Evolutionary conservation across 1,284 basidiomycete genomes (phyloP).

Genomic region (Phellopilus nigrolimitatus): DNA sequence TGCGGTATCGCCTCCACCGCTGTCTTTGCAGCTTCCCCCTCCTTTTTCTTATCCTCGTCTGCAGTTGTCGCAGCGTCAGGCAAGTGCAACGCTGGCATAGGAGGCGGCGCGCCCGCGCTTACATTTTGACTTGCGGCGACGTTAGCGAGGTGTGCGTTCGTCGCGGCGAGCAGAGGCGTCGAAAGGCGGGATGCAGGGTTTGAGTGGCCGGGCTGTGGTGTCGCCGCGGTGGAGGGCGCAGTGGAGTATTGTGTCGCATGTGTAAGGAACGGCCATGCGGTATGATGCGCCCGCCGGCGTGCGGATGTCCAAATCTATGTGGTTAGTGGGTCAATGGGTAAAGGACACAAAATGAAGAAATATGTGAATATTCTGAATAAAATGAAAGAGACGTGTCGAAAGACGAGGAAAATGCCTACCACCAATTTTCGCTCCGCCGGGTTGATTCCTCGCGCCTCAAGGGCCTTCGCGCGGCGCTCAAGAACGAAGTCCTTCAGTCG

Average conservation of each 20-base stretch:
- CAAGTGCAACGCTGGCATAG: constrained; percentile 4
- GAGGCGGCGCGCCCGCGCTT: background rate
- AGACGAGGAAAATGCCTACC: constrained; percentile 41
- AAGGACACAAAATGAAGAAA: background rate
- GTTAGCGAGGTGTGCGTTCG: too few relatives aligned
- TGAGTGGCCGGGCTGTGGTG: constrained; percentile 16
- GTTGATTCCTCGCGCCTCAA: constrained; percentile 63
- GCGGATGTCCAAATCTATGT: constrained; percentile 99
- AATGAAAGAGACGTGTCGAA: background rate
- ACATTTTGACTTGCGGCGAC: background rate
- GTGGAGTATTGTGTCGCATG: constrained; percentile 25
- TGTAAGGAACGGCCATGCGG: constrained; percentile 89
- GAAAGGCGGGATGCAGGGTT: constrained; percentile 16
- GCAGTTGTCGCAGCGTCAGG: constrained; percentile 12
- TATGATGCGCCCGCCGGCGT: constrained; percentile 87
- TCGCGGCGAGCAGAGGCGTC: constrained; percentile 12
- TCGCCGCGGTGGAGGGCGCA: constrained; percentile 11
- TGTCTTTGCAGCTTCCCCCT: background rate
- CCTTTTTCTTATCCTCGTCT: background rate
- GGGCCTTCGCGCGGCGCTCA: constrained; percentile 63
- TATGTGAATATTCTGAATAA: background rate
- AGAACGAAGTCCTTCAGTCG: constrained; percentile 81
- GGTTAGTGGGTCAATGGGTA: too few relatives aligned
- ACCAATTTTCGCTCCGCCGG: constrained; percentile 67
- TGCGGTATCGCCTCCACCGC: too few relatives aligned